These are phyloP conservation scores for Penicillium sp. DNA, from an alignment of 2,329 filamentous ascomycete genomes.

Conservation along the genomic window DNA sequence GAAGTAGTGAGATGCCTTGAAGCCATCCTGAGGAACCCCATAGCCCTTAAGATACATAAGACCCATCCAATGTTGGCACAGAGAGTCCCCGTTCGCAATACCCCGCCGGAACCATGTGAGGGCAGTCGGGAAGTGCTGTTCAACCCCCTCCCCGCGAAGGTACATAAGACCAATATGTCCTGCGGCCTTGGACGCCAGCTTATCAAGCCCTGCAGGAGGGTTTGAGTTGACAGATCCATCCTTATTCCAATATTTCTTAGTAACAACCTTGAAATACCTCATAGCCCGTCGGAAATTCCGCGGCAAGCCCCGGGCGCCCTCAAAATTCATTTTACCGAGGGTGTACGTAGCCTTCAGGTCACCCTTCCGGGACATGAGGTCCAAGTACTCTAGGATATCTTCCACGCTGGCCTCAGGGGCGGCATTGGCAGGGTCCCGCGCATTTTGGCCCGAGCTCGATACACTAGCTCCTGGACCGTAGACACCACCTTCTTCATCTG, in stretches of 20 bases:
- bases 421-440: constrained; percentile 70
- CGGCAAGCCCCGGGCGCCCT: constrained; percentile 74
- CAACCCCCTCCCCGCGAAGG: constrained; percentile 78
- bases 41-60: constrained; percentile 80
- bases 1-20: constrained; percentile 73
- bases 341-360: constrained; percentile 85
- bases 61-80: constrained; percentile 82
- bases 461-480: constrained; percentile 95
- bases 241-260: constrained; percentile 76
- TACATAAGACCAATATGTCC: constrained; percentile 89
- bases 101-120: constrained; percentile 82
- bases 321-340: constrained; percentile 82
- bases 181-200: constrained; percentile 76
- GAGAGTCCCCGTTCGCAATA: constrained; percentile 69
- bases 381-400: constrained; percentile 91
- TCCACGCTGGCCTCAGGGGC: constrained; percentile 84
- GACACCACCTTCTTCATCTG: constrained; percentile 86
- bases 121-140: constrained; percentile 74
- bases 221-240: constrained; percentile 73
- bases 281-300: constrained; percentile 72
- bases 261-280: constrained; percentile 77
- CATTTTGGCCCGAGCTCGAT: constrained; percentile 80
- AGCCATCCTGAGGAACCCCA: constrained; percentile 67
- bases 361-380: constrained; percentile 85
- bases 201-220: constrained; percentile 69